Base-by-base conservation (phyloP, 345 rosid genomes). In the Eucalyptus tenuipes region DNA sequence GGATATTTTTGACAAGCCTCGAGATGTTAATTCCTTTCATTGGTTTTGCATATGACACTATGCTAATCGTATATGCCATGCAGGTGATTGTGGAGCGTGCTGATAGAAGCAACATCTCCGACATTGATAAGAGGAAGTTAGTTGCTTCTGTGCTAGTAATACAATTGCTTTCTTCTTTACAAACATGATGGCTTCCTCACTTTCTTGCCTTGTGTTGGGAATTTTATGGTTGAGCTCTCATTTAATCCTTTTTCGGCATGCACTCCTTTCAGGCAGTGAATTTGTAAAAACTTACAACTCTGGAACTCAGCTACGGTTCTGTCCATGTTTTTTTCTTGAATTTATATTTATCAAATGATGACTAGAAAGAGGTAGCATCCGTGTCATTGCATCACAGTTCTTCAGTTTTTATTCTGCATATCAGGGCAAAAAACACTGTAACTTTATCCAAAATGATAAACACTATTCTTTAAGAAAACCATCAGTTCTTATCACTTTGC, bases 51-150 rank as follows among this genome's bases (percentile, higher is more conserved):
- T 20, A 40, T 75, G 47, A 75, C 29, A 20, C 47, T 75, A 1
- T 64, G 40, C 75, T 7, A 37, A 40, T 22, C 47, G 15, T 40
- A 40, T 86, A 27, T 49, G 47, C 79, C 31, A 9, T 93, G 90
- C 94, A 97, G 99, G 98, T 97, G 86, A 96, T 97, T 91, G 98
- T 97, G 86, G 99, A 97, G 89, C 96, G 91, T 92, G 98, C 98
- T 79, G 99, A 95, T 80, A 96, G 93, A 89, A 96, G 96, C 90
- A 98, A 96, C 93, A 94, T 96, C 80, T 98, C 99, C 68, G 99
- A 96, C 86, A 97, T 97, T 91, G 99, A 97, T 91, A 97, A 97
- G 93, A 96, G 95, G 91, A 97, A 97, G 99, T 97, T 87, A 93
- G 98, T 93, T 44, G 42, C 87, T 80, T 79, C 48, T 87, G 7